Evolutionary conservation across 257 asterid genomes (phyloP), one percentile per base, ranked within the genome.

Genomic region (Euphrasia confusa): DNA sequence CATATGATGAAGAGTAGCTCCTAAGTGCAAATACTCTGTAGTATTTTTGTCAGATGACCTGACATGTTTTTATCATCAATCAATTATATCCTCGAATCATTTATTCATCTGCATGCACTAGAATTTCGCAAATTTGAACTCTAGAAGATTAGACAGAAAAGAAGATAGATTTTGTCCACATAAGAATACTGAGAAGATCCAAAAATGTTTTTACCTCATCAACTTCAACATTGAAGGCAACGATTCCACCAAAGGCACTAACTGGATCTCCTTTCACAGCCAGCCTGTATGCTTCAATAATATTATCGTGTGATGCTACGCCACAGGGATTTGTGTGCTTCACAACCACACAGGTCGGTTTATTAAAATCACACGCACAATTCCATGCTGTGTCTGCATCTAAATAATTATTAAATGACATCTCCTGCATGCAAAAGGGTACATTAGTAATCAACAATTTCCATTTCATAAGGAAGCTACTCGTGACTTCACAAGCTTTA

Each of bases 361-460:
- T 82, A 60, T 72, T 78, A 72, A 93, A 93, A 73, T 93, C 97
- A 57, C 92, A 80, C 30, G 89, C 99, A 71, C 99, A 89, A 72
- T 89, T 93, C 99, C 97, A 93, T 59, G 99, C 99, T 61, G 99
- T 97, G 78, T 93, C 99, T 28, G 97, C 96, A 50, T 93, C 99
- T 70, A 89, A 76, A 75, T 84, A 86, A 61, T 89, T 93, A 70
- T 93, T 93, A 73, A 86, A 93, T 5, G 99, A 92, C 97, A 92
- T 89, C 75, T 89, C 96, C 99, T 92, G 93, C 72, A 69, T 26
- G 67, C 42, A 62, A 69, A 64, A 45, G 65, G 65, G 11, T 61
- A 60, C 54, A 33, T 15, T 24, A 60, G 64, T 40, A 62, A 50
- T 12, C 13, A 12, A 30, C 5, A 30, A 21, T 66, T 21, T 21